Evolutionary conservation across 164 flowering plant genomes (phyloP), one percentile per base, ranked within the genome.

Genomic region (Malania oleifera): DNA sequence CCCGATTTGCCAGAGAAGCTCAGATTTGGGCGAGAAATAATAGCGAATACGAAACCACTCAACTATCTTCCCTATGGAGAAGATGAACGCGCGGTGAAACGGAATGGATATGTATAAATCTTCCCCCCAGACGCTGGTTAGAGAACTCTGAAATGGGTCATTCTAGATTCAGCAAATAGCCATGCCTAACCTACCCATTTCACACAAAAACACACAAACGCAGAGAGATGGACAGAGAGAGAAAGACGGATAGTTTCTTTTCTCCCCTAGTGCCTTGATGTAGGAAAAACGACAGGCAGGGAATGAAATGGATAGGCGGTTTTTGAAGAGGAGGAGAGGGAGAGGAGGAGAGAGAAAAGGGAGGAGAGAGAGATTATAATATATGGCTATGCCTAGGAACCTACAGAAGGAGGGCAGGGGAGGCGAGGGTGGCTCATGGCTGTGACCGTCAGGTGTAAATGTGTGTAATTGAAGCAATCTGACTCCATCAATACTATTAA

Each of bases 231-330:
- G 52, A 40, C 57, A 52, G 63, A 45, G 26, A 52, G 48, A 58
- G 54, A 50, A 68, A 49, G 57, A 26, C 19, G 14, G 39, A 14
- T 40, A 44, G 39, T 14, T 19, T 45, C 7, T 52, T 38, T 41
- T 48, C 19, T 19, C 17, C 17, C 46, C 39, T 56, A 29, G 56
- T 58, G 47, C 11, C 55, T 52, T 11, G 44, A 53, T 40, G 40
- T 34, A 48, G 61, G 35, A 62, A 62, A 64, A 61, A 69, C 63
- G 69, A 70, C 65, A 51, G 61, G 54, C 47, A 52, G 15, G 11
- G 37, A 63, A 37, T 24, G 66, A 57, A 57, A 51, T 47, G 68
- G 38, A 68, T 38, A 57, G 67, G 63, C 63, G 66, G 73, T 59
- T 69, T 69, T 61, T 31, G 17, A 11, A 49, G 7, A 7, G 24